Base-by-base conservation (phyloP, 306 rosid genomes). In the Calophaca sinica region DNA sequence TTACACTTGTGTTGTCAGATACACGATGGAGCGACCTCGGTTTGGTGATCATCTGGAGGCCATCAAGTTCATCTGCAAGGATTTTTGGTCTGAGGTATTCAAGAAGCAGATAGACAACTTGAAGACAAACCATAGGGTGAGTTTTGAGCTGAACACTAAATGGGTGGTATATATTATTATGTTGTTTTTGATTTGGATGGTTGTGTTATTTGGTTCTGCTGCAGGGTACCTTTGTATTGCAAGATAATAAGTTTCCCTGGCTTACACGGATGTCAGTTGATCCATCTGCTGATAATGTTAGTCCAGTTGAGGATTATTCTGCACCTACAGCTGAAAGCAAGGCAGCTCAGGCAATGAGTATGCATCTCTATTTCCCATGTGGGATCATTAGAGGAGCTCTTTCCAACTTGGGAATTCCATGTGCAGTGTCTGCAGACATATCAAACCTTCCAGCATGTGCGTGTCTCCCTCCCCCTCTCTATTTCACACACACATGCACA, bases 371-470 rank as follows among this genome's bases (percentile, higher is more conserved):
- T 80, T 94, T 92, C 80, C 97, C 99, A 0, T 94, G 99, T 3
- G 99, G 99, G 79, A 87, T 94, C 82, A 94, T 94, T 59, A 87
- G 97, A 70, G 97, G 99, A 15, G 99, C 97, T 80, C 97, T 94
- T 65, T 88, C 96, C 68, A 94, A 94, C 84, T 85, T 94, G 85
- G 99, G 99, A 68, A 92, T 94, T 78, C 88, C 97, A 59, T 94
- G 99, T 75, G 96, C 99, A 15, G 99, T 94, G 73, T 86, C 99
- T 76, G 96, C 97, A 0, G 97, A 94, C 72, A 90, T 88, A 41
- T 90, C 99, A 45, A 88, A 78, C 69, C 93, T 92, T 50, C 99
- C 99, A 50, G 96, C 99, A 60, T 94, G 99, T 94, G 73, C 68
- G 97, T 86, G 7, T 65, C 62, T 62, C 69, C 9, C 10, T 38